Conservation (phyloP, 225 moss, liverwort and hornwort genomes). For the Sphagnum contortum region DNA sequence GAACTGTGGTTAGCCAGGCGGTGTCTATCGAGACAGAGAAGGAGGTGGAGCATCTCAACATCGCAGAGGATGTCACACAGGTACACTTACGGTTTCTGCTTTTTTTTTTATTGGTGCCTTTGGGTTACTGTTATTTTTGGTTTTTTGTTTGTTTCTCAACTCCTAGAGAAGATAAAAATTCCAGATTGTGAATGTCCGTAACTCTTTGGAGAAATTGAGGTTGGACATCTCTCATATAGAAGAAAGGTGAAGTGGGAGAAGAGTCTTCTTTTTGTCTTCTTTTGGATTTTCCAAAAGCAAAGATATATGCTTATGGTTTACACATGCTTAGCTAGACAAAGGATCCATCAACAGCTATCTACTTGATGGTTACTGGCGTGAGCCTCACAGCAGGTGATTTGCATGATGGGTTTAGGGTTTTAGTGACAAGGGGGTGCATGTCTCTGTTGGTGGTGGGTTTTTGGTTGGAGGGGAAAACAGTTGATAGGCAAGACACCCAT, state of each 20-base stretch:
- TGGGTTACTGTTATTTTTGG: too few relatives aligned
- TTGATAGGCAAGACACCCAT: slow-evolving; percentile 96
- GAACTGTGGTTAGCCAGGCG: slow-evolving; percentile 10
- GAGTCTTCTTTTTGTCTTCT: too few relatives aligned
- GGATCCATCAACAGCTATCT: background rate
- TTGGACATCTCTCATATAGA: background rate
- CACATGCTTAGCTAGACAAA: too few relatives aligned
- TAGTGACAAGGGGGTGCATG: too few relatives aligned
- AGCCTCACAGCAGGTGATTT: background rate
- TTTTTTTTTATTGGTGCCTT: too few relatives aligned
- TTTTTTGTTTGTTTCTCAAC: slow-evolving; percentile 11
- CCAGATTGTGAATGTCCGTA: slow-evolving; percentile 48
- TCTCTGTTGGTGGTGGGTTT: too few relatives aligned
- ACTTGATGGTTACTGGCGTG: background rate
- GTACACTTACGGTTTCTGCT: slow-evolving; percentile 1
- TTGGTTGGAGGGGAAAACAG: slow-evolving; percentile 20
- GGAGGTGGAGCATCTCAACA: slow-evolving; percentile 27
- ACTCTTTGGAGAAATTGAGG: slow-evolving; percentile 15
- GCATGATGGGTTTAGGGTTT: too few relatives aligned
- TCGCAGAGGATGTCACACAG: slow-evolving; percentile 43
- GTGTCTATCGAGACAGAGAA: slow-evolving; percentile 28
- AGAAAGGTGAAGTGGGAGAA: too few relatives aligned
- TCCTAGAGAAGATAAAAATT: slow-evolving; percentile 32
- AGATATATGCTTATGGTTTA: too few relatives aligned
- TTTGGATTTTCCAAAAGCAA: too few relatives aligned